Percentiles rank a stretch among this genome's conserved stretches.
These are phyloP conservation scores for bread wheat (Triticum aestivum) DNA, from an alignment of 176 grass and related monocot genomes.

Conservation along the genomic window DNA sequence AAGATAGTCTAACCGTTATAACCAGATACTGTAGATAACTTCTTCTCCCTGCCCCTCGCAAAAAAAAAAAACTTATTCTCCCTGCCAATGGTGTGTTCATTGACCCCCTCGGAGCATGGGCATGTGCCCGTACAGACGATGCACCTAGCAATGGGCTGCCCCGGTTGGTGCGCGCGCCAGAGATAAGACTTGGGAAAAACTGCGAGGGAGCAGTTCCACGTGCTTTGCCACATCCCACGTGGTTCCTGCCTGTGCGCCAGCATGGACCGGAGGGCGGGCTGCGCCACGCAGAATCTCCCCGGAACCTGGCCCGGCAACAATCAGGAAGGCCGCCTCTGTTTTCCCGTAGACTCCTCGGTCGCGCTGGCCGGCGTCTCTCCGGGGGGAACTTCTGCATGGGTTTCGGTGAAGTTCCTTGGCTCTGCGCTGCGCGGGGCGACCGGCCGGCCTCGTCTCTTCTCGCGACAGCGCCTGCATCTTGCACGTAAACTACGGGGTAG, in stretches of 20 bases:
- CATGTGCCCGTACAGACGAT: neutral
- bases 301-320: neutral
- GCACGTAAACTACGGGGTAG: neutral
- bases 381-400: neutral
- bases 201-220: slow-evolving; percentile 33
- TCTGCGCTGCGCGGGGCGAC: neutral
- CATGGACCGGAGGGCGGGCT: neutral
- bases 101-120: neutral
- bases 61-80: too few species aligned
- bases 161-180: neutral
- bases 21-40: too few species aligned
- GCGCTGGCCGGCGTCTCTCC: neutral
- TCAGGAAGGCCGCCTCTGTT: neutral
- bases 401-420: neutral
- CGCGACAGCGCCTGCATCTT: neutral
- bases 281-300: slow-evolving; percentile 27
- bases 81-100: too few species aligned
- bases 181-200: neutral
- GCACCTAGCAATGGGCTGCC: neutral
- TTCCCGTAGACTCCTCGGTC: neutral
- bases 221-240: slow-evolving; percentile 27
- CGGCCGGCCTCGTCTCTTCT: neutral
- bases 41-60: too few species aligned
- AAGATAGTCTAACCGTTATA: too few species aligned
- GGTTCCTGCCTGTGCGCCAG: slow-evolving; percentile 18